These are phyloP conservation scores for Suillus subalutaceus DNA, from an alignment of 768 basidiomycete species.

Conservation along the genomic window DNA sequence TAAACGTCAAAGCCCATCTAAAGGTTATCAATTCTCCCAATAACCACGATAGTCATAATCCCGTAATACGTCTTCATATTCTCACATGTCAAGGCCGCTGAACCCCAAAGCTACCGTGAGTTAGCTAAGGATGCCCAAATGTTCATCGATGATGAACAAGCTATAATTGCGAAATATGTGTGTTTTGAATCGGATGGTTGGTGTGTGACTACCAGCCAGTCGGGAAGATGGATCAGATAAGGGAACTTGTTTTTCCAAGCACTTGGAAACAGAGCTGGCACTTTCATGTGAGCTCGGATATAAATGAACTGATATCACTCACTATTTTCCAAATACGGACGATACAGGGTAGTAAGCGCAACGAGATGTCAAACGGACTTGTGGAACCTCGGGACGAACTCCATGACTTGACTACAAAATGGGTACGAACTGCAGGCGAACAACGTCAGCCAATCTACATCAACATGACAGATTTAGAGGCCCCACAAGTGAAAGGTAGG, in stretches of 20 bases:
- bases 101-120: too few species aligned
- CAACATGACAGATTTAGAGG: background rate
- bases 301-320: background rate
- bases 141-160: background rate
- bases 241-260: background rate
- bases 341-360: background rate
- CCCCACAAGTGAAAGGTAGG: background rate
- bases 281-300: background rate
- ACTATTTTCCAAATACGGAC: background rate
- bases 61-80: background rate
- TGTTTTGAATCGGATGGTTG: background rate
- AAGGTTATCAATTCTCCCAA: slow-evolving; percentile 1
- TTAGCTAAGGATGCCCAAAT: background rate
- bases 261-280: background rate
- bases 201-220: background rate
- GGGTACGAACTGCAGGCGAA: background rate
- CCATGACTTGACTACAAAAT: background rate
- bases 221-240: background rate
- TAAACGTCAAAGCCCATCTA: slow-evolving; percentile 2
- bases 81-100: background rate
- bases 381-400: background rate
- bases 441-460: background rate
- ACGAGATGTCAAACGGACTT: background rate
- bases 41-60: background rate
- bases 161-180: background rate